These are phyloP conservation scores for Oleoguttula mirabilis DNA, from an alignment of 495 filamentous ascomycete species.

Conservation along the genomic window DNA sequence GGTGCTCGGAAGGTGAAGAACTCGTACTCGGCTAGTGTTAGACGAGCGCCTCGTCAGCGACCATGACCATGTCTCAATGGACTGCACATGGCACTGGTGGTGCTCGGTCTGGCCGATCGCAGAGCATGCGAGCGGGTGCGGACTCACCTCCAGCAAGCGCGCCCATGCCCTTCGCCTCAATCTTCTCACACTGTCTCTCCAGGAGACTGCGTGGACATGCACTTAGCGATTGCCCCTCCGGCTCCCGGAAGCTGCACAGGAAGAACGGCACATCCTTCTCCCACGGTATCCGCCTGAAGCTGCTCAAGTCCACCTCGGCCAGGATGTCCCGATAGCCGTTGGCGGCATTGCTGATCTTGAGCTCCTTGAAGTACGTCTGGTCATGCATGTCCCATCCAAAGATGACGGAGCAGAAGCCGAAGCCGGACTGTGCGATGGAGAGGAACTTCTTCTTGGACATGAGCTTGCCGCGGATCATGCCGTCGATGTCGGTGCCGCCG, in stretches of 20 bases:
- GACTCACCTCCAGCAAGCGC: slow-evolving; percentile 87
- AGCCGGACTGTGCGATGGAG: slow-evolving; percentile 67
- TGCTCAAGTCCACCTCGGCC: slow-evolving; percentile 67
- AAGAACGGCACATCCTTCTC: slow-evolving; percentile 90
- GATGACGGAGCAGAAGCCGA: slow-evolving; percentile 93
- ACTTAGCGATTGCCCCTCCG: slow-evolving; percentile 55
- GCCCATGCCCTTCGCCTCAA: slow-evolving; percentile 50
- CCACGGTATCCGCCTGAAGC: slow-evolving; percentile 88
- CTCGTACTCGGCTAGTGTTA: slow-evolving; percentile 75
- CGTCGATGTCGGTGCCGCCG: slow-evolving; percentile 85
- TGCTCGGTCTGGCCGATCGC: background rate
- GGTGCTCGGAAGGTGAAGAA: slow-evolving; percentile 89
- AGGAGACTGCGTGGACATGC: slow-evolving; percentile 75
- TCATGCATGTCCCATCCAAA: slow-evolving; percentile 99
- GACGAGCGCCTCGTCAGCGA: slow-evolving; percentile 8
- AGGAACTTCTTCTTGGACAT: slow-evolving; percentile 95
- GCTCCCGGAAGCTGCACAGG: slow-evolving; percentile 74
- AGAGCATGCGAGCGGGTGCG: slow-evolving; percentile 4
- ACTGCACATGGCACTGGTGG: slow-evolving; percentile 1
- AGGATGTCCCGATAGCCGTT: slow-evolving; percentile 89
- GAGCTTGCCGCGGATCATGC: slow-evolving; percentile 81
- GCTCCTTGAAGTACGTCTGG: slow-evolving; percentile 69
- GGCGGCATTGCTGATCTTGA: slow-evolving; percentile 78
- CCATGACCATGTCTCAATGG: slow-evolving; percentile 4
- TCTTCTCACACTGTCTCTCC: slow-evolving; percentile 52